phyloP scores from a whole-genome alignment of 768 basidiomycete species.

The Lactifluus piperatus region DNA sequence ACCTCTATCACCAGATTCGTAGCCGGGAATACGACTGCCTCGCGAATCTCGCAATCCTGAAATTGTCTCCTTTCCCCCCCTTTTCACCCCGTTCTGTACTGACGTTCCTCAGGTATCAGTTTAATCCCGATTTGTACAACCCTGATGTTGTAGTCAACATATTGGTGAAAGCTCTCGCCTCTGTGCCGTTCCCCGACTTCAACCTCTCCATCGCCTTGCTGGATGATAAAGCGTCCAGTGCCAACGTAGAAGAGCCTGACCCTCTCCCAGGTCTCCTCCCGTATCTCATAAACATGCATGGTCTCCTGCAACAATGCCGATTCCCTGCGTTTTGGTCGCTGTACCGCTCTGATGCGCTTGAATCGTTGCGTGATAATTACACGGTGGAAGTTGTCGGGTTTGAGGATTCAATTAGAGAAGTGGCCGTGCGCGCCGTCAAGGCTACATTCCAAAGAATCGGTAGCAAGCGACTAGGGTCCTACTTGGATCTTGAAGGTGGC shows the following conservation, averaged over 20 bases:
- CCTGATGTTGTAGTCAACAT: conserved; percentile 91
- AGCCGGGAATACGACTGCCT: conserved; percentile 90
- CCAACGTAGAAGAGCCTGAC: conserved; percentile 69
- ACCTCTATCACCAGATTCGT: conserved; percentile 89
- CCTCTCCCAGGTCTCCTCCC: conserved; percentile 67
- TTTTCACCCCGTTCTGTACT: conserved; percentile 2
- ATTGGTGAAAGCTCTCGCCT: conserved; percentile 83
- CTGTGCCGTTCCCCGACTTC: conserved; percentile 86
- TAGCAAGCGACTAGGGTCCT: conserved; percentile 55
- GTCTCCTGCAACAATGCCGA: conserved; percentile 71
- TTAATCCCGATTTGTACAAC: conserved; percentile 90
- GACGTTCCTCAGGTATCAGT: conserved; percentile 65
- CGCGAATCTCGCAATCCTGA: conserved; percentile 90
- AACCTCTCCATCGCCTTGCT: conserved; percentile 90
- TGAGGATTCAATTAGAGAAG: conserved; percentile 72
- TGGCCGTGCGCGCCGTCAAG: conserved; percentile 67
- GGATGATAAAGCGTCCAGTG: conserved; percentile 54
- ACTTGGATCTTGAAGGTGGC: conserved; percentile 58
- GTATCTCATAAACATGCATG: conserved; percentile 54
- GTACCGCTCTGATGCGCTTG: conserved; percentile 62
- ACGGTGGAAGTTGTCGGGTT: conserved; percentile 79
- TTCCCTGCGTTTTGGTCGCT: conserved; percentile 81
- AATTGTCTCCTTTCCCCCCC: conserved; percentile 48
- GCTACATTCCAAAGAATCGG: conserved; percentile 72
- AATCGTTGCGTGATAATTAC: conserved; percentile 74